These are phyloP conservation scores for Alternaria viburni DNA, from an alignment of 2,329 filamentous ascomycete species.

Conservation along the genomic window DNA sequence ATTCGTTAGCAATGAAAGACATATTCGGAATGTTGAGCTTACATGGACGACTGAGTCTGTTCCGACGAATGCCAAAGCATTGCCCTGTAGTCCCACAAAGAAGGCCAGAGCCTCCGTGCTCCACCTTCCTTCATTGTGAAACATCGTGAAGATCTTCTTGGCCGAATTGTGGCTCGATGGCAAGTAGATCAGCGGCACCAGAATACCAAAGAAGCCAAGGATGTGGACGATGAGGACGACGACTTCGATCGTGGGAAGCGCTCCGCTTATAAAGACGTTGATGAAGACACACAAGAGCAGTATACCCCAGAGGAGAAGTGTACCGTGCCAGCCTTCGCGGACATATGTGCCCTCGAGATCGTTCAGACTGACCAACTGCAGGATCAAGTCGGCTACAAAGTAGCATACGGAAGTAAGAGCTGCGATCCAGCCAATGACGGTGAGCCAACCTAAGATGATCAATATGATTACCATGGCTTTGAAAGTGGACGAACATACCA, in stretches of 20 bases:
- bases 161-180: constrained; percentile 49
- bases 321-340: constrained; percentile 57
- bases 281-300: constrained; percentile 51
- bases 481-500: constrained; percentile 21
- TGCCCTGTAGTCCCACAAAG: constrained; percentile 52
- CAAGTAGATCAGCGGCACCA: constrained; percentile 51
- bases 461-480: not conserved
- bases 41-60: constrained; percentile 49
- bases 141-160: constrained; percentile 53
- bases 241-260: constrained; percentile 58
- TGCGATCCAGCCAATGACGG: constrained; percentile 54
- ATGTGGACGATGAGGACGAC: constrained; percentile 58
- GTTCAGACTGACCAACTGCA: constrained; percentile 49
- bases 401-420: constrained; percentile 46
- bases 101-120: constrained; percentile 53
- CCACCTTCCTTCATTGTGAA: constrained; percentile 57
- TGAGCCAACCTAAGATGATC: constrained; percentile 50
- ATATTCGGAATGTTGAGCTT: constrained; percentile 10
- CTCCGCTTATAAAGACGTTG: constrained; percentile 56
- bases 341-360: constrained; percentile 46
- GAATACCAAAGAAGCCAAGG: constrained; percentile 60
- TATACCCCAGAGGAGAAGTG: constrained; percentile 57
- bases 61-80: constrained; percentile 48
- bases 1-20: constrained; percentile 3
- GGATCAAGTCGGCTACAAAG: constrained; percentile 42